phyloP scores from a whole-genome alignment of 768 basidiomycete genomes.

The Macrolepiota albuminosa region DNA sequence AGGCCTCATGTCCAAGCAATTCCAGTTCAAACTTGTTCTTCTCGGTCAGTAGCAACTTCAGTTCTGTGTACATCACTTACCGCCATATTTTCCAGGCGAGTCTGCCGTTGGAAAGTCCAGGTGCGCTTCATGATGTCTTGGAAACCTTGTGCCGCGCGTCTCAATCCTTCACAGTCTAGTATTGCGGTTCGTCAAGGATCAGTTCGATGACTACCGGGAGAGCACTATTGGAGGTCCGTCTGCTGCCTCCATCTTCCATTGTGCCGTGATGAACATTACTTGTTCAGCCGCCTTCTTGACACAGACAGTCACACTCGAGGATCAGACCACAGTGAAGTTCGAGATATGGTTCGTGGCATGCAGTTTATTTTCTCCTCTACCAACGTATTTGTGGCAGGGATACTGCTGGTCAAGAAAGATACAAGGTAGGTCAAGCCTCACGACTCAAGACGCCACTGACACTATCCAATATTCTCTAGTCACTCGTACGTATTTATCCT shows the following conservation, averaged over 20 bases:
- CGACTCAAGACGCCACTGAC: slow-evolving; percentile 11
- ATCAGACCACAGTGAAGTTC: slow-evolving; percentile 92
- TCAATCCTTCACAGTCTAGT: slow-evolving; percentile 63
- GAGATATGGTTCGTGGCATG: slow-evolving; percentile 78
- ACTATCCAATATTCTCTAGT: slow-evolving; percentile 6
- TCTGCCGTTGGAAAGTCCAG: slow-evolving; percentile 97
- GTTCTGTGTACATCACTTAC: slow-evolving; percentile 10
- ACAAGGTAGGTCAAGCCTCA: slow-evolving; percentile 55
- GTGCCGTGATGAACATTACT: slow-evolving; percentile 11
- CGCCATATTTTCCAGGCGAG: slow-evolving; percentile 58
- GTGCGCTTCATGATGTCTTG: slow-evolving; percentile 35
- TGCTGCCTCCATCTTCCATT: slow-evolving; percentile 2
- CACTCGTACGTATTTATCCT: slow-evolving; percentile 36
- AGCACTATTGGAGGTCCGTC: slow-evolving; percentile 83
- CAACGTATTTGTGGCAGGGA: slow-evolving; percentile 51
- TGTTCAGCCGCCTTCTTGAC: slow-evolving; percentile 89
- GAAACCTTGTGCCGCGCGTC: slow-evolving; percentile 15
- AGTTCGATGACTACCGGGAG: slow-evolving; percentile 94
- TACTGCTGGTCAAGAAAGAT: slow-evolving; percentile 93
- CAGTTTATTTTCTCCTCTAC: background rate
- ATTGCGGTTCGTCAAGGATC: slow-evolving; percentile 92
- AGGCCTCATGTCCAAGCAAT: slow-evolving; percentile 92
- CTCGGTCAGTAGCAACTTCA: slow-evolving; percentile 56
- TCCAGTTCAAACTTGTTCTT: slow-evolving; percentile 94
- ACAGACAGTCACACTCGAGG: slow-evolving; percentile 91